These are phyloP conservation scores for Crithidia expoeki DNA, from an alignment of 208 protist species.

Conservation along the genomic window DNA sequence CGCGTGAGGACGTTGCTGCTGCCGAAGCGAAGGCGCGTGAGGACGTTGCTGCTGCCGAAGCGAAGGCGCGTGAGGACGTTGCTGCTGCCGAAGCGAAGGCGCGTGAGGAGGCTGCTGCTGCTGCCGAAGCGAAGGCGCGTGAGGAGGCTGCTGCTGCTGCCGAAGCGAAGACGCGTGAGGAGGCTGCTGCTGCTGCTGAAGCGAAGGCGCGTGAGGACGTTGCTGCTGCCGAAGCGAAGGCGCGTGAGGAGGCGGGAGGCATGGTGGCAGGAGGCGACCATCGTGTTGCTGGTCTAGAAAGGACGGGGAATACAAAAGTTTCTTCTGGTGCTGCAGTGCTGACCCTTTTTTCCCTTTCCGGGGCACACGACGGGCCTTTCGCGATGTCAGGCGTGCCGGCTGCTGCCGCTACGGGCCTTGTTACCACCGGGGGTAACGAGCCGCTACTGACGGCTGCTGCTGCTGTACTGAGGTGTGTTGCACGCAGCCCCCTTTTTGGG, in stretches of 20 bases:
- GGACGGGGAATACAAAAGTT: too few species aligned
- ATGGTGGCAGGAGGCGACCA: too few species aligned
- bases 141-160: slow-evolving; percentile 3
- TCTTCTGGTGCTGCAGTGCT: too few species aligned
- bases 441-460: not conserved
- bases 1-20: slow-evolving; percentile 2
- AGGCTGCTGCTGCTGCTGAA: slow-evolving; percentile 5
- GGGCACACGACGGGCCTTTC: not conserved
- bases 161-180: slow-evolving; percentile 3
- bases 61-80: not conserved
- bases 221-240: not conserved
- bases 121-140: slow-evolving; percentile 1
- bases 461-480: slow-evolving; percentile 4
- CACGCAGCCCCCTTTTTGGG: slow-evolving; percentile 4
- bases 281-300: too few species aligned
- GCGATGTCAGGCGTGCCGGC: not conserved
- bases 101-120: slow-evolving; percentile 1
- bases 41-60: not conserved
- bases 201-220: slow-evolving; percentile 2
- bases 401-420: not conserved
- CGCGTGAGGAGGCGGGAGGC: too few species aligned
- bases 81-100: slow-evolving; percentile 1
- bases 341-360: too few species aligned
- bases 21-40: too few species aligned
- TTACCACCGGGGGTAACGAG: not conserved